Percentiles rank a stretch among this genome's conserved stretches.
These are phyloP conservation scores for Fusarium sacchari DNA, from an alignment of 2,329 filamentous ascomycete species.

Conservation along the genomic window DNA sequence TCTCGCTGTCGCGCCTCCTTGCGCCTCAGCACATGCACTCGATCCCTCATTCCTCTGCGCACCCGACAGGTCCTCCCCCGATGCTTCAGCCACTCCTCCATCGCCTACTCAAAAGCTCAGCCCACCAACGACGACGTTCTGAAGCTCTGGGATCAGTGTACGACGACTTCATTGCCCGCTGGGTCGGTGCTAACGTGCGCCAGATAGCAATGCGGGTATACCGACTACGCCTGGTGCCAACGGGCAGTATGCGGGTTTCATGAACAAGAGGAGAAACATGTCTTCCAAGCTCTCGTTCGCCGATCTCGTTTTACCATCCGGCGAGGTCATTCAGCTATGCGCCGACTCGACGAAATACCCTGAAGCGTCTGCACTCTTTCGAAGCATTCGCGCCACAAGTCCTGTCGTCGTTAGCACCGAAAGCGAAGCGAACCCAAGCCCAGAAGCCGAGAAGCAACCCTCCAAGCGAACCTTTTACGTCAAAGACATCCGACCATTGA, in stretches of 20 bases:
- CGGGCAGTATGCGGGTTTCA: slow-evolving; percentile 65
- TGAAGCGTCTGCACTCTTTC: slow-evolving; percentile 55
- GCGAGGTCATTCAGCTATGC: slow-evolving; percentile 58
- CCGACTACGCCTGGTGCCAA: slow-evolving; percentile 30
- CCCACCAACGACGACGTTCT: slow-evolving; percentile 40
- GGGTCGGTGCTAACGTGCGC: not conserved
- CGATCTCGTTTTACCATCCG: slow-evolving; percentile 56
- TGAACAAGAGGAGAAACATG: slow-evolving; percentile 74
- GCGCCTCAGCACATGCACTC: slow-evolving; percentile 13
- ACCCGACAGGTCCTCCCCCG: slow-evolving; percentile 30
- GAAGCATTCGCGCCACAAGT: slow-evolving; percentile 59
- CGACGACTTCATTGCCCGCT: not conserved
- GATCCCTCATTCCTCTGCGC: slow-evolving; percentile 10
- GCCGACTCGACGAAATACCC: slow-evolving; percentile 52
- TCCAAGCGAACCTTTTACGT: slow-evolving; percentile 69
- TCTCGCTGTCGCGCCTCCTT: slow-evolving; percentile 38
- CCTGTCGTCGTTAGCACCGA: slow-evolving; percentile 62
- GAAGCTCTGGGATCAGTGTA: slow-evolving; percentile 48
- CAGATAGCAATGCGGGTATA: slow-evolving; percentile 44
- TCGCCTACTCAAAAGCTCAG: slow-evolving; percentile 3
- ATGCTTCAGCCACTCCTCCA: slow-evolving; percentile 39
- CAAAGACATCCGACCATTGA: slow-evolving; percentile 59
- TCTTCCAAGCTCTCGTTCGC: slow-evolving; percentile 78
- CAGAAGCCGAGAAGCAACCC: slow-evolving; percentile 33
- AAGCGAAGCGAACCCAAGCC: slow-evolving; percentile 40